Evolutionary conservation across 2,329 filamentous ascomycete species (phyloP).

Genomic region (Diaporthe vaccinii): DNA sequence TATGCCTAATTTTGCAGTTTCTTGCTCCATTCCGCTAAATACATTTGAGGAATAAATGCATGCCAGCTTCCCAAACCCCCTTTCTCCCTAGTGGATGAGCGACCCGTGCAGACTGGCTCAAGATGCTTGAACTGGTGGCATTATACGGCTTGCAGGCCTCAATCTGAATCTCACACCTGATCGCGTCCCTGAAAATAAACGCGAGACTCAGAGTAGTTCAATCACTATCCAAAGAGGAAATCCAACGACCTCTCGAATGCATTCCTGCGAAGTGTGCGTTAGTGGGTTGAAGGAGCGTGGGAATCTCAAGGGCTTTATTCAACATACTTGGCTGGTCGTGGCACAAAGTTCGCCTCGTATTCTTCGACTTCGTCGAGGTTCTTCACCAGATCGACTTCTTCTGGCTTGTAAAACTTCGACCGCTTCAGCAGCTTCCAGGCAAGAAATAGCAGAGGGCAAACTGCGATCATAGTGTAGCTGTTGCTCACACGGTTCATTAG

Average conservation of each 20-base stretch:
- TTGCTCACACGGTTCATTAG: slow-evolving; percentile 11
- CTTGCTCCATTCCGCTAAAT: slow-evolving; percentile 62
- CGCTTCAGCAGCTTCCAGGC: slow-evolving; percentile 76
- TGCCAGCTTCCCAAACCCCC: neutral
- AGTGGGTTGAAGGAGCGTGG: neutral
- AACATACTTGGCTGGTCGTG: slow-evolving; percentile 37
- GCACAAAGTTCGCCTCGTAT: slow-evolving; percentile 53
- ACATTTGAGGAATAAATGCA: slow-evolving; percentile 54
- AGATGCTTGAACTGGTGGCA: neutral
- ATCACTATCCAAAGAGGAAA: slow-evolving; percentile 45
- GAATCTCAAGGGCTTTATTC: too few species aligned
- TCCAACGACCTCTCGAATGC: slow-evolving; percentile 44
- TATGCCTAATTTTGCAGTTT: slow-evolving; percentile 66
- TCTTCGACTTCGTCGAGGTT: slow-evolving; percentile 72
- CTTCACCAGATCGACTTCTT: slow-evolving; percentile 72
- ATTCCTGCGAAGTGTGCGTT: slow-evolving; percentile 40
- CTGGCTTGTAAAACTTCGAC: slow-evolving; percentile 67
- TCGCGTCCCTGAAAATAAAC: neutral
- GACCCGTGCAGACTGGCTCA: neutral
- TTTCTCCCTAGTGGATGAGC: neutral
- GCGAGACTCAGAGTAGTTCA: neutral
- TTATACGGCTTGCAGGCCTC: neutral
- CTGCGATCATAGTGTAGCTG: slow-evolving; percentile 50
- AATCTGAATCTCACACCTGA: neutral
- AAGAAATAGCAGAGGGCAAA: slow-evolving; percentile 65